A percentile compares a stretch with the other conserved stretches of the same genome.
Evolutionary conservation across 768 basidiomycete genomes (phyloP).

Genomic region (Mycena vitilis): DNA sequence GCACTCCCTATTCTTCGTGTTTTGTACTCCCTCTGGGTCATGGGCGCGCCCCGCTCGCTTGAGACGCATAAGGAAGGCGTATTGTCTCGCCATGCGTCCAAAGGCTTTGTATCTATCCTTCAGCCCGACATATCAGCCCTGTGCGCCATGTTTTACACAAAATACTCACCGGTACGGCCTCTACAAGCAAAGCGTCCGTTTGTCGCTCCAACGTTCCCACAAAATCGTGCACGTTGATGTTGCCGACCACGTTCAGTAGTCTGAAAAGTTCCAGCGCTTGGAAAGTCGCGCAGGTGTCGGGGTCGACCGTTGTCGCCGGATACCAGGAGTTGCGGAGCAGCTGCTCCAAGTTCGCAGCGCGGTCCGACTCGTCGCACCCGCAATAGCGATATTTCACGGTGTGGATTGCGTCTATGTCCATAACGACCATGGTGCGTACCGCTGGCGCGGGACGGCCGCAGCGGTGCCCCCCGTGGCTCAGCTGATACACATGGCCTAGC

Average conservation of each 20-base stretch:
- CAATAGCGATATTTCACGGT: slow-evolving; percentile 13
- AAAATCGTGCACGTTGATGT: no score
- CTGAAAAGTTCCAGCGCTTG: no score
- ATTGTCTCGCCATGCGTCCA: slow-evolving; percentile 19
- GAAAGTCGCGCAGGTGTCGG: no score
- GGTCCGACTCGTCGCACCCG: slow-evolving; percentile 4
- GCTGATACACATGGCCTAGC: slow-evolving; percentile 12
- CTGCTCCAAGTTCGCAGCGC: background rate
- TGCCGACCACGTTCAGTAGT: no score
- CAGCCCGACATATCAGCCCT: background rate
- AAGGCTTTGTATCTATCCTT: slow-evolving; percentile 32
- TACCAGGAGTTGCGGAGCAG: slow-evolving; percentile 30
- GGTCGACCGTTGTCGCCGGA: slow-evolving; percentile 25
- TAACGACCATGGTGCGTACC: slow-evolving; percentile 8
- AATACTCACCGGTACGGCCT: slow-evolving; percentile 19
- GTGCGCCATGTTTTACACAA: no score
- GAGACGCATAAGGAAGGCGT: slow-evolving; percentile 13
- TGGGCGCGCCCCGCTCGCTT: slow-evolving; percentile 22
- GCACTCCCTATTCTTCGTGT: slow-evolving; percentile 3
- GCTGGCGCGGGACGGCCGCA: background rate
- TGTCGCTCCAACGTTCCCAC: slow-evolving; percentile 22
- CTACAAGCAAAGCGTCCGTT: background rate
- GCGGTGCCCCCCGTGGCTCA: background rate
- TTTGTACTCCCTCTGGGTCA: background rate
- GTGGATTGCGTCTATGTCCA: slow-evolving; percentile 19